Conservation (phyloP, 352 stramenopile species). For the Ophiocytium majus region DNA sequence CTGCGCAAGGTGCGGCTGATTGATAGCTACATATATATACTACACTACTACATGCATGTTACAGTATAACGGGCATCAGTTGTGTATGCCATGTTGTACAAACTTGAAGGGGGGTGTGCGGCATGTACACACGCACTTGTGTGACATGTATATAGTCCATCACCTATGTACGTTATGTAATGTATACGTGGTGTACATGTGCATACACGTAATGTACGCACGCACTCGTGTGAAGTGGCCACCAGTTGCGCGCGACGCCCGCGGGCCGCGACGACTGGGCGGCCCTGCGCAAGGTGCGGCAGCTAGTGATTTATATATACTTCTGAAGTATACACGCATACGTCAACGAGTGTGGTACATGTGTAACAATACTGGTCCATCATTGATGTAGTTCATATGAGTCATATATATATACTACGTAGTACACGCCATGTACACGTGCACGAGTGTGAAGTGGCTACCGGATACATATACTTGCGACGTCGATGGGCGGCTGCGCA, state of each 20-base stretch:
- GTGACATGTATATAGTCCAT: not conserved
- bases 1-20: conserved; percentile 56
- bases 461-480: too few relatives aligned
- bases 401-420: not conserved
- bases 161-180: conserved; percentile 24
- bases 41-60: not conserved
- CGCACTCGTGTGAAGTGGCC: too few relatives aligned
- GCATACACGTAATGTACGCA: too few relatives aligned
- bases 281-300: conserved; percentile 57
- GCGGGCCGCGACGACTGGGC: conserved; percentile 58
- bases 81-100: not conserved
- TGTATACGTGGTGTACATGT: too few relatives aligned
- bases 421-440: conserved; percentile 25
- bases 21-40: not conserved
- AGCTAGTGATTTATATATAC: not conserved
- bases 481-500: too few relatives aligned
- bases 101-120: not conserved
- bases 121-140: conserved; percentile 54
- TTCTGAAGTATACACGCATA: too few relatives aligned
- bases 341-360: not conserved
- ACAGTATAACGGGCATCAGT: not conserved
- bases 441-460: conserved; percentile 43
- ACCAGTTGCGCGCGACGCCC: conserved; percentile 60
- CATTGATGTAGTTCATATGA: not conserved
- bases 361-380: not conserved